These are phyloP conservation scores for Leishmania major DNA, from an alignment of 208 protist genomes.

Conservation along the genomic window DNA sequence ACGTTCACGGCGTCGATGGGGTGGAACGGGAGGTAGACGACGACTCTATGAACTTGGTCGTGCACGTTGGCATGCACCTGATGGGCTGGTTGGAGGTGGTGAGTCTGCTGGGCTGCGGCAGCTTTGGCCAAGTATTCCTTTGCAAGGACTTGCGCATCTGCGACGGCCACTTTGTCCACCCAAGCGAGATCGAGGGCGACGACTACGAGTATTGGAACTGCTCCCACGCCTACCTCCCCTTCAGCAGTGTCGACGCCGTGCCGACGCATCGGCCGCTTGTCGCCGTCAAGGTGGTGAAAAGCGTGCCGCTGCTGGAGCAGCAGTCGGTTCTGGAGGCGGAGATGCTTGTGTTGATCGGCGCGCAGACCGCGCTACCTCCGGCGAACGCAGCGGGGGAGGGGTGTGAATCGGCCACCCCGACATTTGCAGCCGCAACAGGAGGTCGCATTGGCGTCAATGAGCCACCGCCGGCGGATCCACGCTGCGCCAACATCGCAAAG, in stretches of 20 bases:
- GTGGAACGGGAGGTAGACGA: slow-evolving; percentile 77
- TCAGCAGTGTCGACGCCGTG: slow-evolving; percentile 62
- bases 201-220: slow-evolving; percentile 90
- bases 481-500: slow-evolving; percentile 62
- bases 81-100: slow-evolving; percentile 88
- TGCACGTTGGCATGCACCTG: slow-evolving; percentile 81
- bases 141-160: slow-evolving; percentile 83
- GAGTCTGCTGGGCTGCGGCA: slow-evolving; percentile 73
- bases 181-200: slow-evolving; percentile 62
- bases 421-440: neutral
- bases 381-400: neutral
- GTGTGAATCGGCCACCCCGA: neutral
- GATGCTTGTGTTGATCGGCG: slow-evolving; percentile 85
- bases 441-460: slow-evolving; percentile 3
- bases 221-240: slow-evolving; percentile 76
- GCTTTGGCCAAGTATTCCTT: slow-evolving; percentile 87
- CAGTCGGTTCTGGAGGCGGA: slow-evolving; percentile 86
- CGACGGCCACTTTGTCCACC: slow-evolving; percentile 72
- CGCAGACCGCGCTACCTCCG: slow-evolving; percentile 41
- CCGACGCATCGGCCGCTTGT: slow-evolving; percentile 69
- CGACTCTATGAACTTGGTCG: slow-evolving; percentile 70
- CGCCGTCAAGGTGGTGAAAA: slow-evolving; percentile 88
- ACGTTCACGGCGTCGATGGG: slow-evolving; percentile 75
- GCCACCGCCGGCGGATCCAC: slow-evolving; percentile 62
- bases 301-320: slow-evolving; percentile 66